A percentile compares a stretch with the other conserved stretches of the same genome.
phyloP scores from a whole-genome alignment of 495 filamentous ascomycete species.

The Neurospora sp. region DNA sequence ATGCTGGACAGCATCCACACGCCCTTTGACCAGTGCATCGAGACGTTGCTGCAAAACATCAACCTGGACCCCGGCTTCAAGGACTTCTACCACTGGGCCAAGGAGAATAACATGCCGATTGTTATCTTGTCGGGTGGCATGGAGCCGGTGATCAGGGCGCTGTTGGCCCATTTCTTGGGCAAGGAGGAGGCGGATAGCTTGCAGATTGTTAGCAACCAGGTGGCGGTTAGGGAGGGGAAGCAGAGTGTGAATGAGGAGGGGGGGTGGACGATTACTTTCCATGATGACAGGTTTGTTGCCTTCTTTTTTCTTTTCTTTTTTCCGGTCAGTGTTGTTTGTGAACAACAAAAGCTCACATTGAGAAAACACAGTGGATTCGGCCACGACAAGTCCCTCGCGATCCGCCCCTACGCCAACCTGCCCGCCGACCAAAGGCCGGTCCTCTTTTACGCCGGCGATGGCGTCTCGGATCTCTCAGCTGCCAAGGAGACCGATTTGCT shows the following conservation, averaged over 20 bases:
- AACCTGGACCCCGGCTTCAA: constrained; percentile 76
- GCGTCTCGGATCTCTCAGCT: constrained; percentile 80
- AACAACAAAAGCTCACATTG: constrained; percentile 1
- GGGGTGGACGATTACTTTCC: constrained; percentile 81
- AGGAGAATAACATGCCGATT: constrained; percentile 74
- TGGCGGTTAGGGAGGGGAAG: constrained; percentile 48
- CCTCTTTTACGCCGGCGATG: constrained; percentile 85
- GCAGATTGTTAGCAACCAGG: constrained; percentile 78
- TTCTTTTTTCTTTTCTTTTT: not conserved
- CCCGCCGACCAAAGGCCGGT: constrained; percentile 56
- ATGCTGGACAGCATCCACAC: constrained; percentile 78
- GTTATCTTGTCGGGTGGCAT: constrained; percentile 87
- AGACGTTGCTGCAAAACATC: constrained; percentile 68
- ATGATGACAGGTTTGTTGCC: constrained; percentile 61
- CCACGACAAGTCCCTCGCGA: constrained; percentile 85
- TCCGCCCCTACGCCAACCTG: constrained; percentile 70
- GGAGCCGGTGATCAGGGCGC: constrained; percentile 77
- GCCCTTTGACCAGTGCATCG: constrained; percentile 71
- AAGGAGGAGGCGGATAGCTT: constrained; percentile 59
- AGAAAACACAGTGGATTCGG: constrained; percentile 56
- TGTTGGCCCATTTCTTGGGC: constrained; percentile 71
- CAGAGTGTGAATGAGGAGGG: constrained; percentile 66
- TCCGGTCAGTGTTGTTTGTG: no score
- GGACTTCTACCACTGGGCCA: constrained; percentile 74
- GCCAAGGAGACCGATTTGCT: constrained; percentile 80